Base-by-base conservation (phyloP, 306 rosid species). In the Elaeagnus macrophylla region DNA sequence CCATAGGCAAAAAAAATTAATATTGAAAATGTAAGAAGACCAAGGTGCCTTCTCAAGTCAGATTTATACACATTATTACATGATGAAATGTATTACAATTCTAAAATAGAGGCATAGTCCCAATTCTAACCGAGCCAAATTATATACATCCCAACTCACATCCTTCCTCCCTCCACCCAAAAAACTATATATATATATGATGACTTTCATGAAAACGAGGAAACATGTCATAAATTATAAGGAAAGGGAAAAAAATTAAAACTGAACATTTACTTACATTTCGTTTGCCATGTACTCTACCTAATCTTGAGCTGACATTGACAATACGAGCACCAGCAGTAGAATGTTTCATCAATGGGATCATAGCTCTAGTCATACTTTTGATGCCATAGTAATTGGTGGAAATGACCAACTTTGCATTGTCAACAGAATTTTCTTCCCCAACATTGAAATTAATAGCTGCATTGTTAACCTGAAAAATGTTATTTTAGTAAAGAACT, bases 391-490 rank as follows among this genome's bases (percentile, higher is more conserved):
- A 69, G 54, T 89, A 89, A 73, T 85, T 86, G 59, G 97, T 89
- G 15, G 69, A 78, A 60, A 83, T 72, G 37, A 89, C 97, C 61
- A 40, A 69, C 17, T 20, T 65, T 10, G 90, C 84, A 71, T 75
- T 54, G 72, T 86, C 90, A 20, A 83, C 88, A 1, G 95, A 77
- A 64, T 89, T 86, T 36, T 83, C 77, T 57, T 70, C 67, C 53
- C 97, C 97, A 48, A 76, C 64, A 76, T 86, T 89, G 84, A 83
- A 89, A 70, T 89, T 86, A 50, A 89, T 85, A 39, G 90, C 95
- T 2, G 97, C 95, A 51, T 89, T 89, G 39, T 89, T 89, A 37
- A 89, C 75, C 95, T 85, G 85, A 73, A 79, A 5, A 45, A 12
- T 45, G 4, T 45, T 11, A 0, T 7, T 12, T 45, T 5, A 12